Evolutionary conservation across 2,329 filamentous ascomycete species (phyloP).

Genomic region (Cladophialophora psammophila): DNA sequence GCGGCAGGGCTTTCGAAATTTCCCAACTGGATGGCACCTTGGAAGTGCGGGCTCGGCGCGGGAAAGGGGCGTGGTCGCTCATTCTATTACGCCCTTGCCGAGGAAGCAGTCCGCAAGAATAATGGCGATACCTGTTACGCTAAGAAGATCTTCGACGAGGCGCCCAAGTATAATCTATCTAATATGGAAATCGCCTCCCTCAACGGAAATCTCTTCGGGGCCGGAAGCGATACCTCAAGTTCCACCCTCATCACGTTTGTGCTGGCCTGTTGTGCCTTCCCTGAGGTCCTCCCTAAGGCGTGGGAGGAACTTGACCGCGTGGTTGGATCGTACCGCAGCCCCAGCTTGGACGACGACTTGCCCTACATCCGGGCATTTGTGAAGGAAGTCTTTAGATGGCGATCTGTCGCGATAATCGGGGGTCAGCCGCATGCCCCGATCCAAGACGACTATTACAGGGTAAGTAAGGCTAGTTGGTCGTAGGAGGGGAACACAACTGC

Average conservation of each 20-base stretch:
- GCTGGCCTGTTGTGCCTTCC: constrained; percentile 45
- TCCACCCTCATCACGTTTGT: constrained; percentile 44
- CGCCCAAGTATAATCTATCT: constrained; percentile 55
- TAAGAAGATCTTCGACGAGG: constrained; percentile 58
- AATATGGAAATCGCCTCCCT: constrained; percentile 56
- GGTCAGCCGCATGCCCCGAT: constrained; percentile 59
- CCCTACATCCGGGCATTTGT: constrained; percentile 63
- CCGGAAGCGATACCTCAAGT: constrained; percentile 44
- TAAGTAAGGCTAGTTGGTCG: constrained; percentile 41
- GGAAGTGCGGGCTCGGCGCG: constrained; percentile 56
- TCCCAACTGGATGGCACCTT: constrained; percentile 59
- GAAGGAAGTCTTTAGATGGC: constrained; percentile 61
- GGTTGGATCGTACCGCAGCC: constrained; percentile 57
- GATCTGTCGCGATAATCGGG: constrained; percentile 43
- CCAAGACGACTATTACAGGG: constrained; percentile 58
- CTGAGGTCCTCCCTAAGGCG: constrained; percentile 55
- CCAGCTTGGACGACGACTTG: constrained; percentile 55
- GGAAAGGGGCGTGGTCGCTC: constrained; percentile 57
- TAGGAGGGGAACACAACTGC: too few relatives aligned
- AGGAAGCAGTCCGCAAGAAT: constrained; percentile 56
- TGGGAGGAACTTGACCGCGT: constrained; percentile 60
- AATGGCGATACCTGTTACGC: constrained; percentile 52
- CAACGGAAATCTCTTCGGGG: constrained; percentile 52
- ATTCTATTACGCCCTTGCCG: constrained; percentile 62
- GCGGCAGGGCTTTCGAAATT: constrained; percentile 53